A percentile compares a stretch with the other conserved stretches of the same genome.
Evolutionary conservation across 2,329 filamentous ascomycete genomes (phyloP).

Genomic region (Pyricularia pennisetigena): DNA sequence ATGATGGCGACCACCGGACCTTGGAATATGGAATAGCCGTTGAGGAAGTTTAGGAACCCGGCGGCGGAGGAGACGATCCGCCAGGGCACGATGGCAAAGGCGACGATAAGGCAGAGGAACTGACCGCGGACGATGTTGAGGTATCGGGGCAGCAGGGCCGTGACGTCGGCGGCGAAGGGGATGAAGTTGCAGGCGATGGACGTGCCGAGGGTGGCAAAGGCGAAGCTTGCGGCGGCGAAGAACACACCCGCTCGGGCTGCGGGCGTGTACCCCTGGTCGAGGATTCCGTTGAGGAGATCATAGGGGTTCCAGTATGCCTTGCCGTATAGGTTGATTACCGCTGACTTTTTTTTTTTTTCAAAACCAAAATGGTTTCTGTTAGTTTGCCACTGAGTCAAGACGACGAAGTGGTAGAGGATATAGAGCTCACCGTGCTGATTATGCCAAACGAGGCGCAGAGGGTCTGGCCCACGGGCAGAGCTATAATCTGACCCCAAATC

Average conservation of each 20-base stretch:
- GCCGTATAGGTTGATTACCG: constrained; percentile 31
- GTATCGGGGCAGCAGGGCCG: constrained; percentile 22
- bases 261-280: constrained; percentile 11
- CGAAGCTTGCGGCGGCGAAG: constrained; percentile 11
- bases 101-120: constrained; percentile 12
- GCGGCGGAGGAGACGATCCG: constrained; percentile 14
- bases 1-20: constrained; percentile 3
- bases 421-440: constrained; percentile 21
- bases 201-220: constrained; percentile 12
- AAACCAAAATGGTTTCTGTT: background rate
- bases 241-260: constrained; percentile 12
- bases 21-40: constrained; percentile 14
- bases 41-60: constrained; percentile 13
- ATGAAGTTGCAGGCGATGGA: constrained; percentile 23
- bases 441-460: constrained; percentile 21
- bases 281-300: constrained; percentile 13
- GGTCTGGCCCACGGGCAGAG: background rate
- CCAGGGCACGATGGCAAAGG: constrained; percentile 14
- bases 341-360: constrained; percentile 12
- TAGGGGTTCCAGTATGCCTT: constrained; percentile 17
- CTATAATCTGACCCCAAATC: background rate
- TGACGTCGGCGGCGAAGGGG: constrained; percentile 25
- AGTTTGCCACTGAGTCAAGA: background rate
- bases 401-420: no score
- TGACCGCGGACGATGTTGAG: constrained; percentile 25